Evolutionary conservation across 306 rosid species (phyloP), one percentile per base, ranked within the genome.

Genomic region (Mimosa pudica): DNA sequence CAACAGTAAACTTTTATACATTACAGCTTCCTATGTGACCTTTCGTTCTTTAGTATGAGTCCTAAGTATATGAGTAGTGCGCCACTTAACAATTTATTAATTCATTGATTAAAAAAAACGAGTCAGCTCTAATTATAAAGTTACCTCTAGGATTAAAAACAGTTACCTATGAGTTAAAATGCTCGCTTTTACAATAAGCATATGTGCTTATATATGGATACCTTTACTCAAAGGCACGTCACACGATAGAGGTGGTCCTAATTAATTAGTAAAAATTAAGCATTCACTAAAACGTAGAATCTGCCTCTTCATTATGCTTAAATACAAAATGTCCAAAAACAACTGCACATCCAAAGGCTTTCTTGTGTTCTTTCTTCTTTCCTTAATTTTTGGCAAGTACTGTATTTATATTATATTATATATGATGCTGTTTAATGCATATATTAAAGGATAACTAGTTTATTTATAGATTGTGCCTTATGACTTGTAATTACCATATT

Each of bases 121-220:
- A 54, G 61, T 54, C 61, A 54, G 61, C 61, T 54, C 61, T 54
- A 13, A 11, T 49, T 49, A 13, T 51, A 13, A 55, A 55, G 24
- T 17, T 55, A 5, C 61, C 61, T n/a, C 30, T 55, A 55, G 4
- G 61, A n/a, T n/a, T 55, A 5, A 55, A 54, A 55, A 55, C 61
- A 55, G 61, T 55, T 55, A 55, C 30, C 61, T 55, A 55, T 17
- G 61, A 55, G 61, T 55, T 55, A 55, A 55, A 55, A 55, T 70
- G 3, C 35, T 20, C 13, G 11, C 55, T 10, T 67, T 52, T 13
- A 52, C 6, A n/a, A 54, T 54, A 57, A 12, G 33, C 63, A 57
- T 57, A 57, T 18, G 20, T 70, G 41, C 74, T 70, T 20, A 10
- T 2, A 11, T 9, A 70, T 45, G n/a, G 10, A 44, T 20, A 44